Conservation (phyloP, 169 alveolate genomes). For the Plasmodium gallinaceum region DNA sequence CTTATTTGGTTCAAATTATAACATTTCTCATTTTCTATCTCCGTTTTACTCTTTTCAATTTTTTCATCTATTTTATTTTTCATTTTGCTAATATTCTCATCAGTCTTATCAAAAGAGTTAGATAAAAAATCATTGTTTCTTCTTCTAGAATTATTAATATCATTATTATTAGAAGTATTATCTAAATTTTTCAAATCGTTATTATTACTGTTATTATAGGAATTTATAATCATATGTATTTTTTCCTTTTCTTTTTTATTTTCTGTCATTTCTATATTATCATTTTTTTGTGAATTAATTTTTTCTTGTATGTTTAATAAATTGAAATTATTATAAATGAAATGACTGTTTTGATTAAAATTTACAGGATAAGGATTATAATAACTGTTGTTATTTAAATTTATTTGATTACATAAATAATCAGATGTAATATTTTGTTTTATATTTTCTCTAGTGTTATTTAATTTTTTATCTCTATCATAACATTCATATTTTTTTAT, state of each 20-base stretch:
- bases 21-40: background rate
- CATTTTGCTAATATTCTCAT: background rate
- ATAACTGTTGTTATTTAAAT: background rate
- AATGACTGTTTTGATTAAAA: background rate
- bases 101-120: background rate
- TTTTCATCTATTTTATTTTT: background rate
- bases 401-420: background rate
- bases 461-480: background rate
- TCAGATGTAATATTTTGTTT: background rate
- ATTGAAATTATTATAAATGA: background rate
- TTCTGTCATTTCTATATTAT: background rate
- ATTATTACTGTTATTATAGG: background rate
- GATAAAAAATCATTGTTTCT: background rate
- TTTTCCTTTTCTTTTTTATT: background rate
- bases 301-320: conserved; percentile 3
- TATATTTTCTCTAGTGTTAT: background rate
- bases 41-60: background rate
- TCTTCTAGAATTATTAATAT: background rate
- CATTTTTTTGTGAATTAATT: too few species aligned
- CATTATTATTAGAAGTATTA: background rate
- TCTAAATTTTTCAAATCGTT: background rate
- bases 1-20: background rate
- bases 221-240: background rate
- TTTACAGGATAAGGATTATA: conserved; percentile 9
- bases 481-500: conserved; percentile 16